phyloP scores from a whole-genome alignment of 768 basidiomycete species.

The Lactarius akahatsu region DNA sequence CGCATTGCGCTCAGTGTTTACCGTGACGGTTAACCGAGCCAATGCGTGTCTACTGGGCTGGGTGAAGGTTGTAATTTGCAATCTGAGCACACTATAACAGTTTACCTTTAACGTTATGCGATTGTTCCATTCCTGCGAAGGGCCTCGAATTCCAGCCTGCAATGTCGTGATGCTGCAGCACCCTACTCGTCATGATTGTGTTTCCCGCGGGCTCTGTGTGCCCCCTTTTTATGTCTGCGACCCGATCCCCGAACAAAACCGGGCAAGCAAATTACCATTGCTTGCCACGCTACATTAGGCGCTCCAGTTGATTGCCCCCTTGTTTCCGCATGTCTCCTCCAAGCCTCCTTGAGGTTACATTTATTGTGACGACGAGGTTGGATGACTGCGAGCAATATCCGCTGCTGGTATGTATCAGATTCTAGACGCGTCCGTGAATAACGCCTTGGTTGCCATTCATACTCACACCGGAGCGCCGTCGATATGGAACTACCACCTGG shows the following conservation, averaged over 20 bases:
- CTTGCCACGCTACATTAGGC: not conserved
- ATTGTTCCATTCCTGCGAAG: not conserved
- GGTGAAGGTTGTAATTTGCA: constrained; percentile 31
- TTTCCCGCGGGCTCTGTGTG: not conserved
- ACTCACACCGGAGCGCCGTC: not conserved
- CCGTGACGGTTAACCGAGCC: constrained; percentile 20
- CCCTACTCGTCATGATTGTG: not conserved
- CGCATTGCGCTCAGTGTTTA: constrained; percentile 21
- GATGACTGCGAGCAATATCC: not conserved
- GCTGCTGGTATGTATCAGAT: not conserved
- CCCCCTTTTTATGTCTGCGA: not conserved
- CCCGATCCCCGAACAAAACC: too few species aligned
- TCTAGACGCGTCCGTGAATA: not conserved
- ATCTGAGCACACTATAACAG: constrained; percentile 23
- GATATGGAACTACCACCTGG: not conserved
- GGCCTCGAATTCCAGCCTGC: not conserved
- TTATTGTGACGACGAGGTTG: not conserved
- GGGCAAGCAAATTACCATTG: not conserved
- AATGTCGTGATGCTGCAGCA: not conserved
- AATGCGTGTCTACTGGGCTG: constrained; percentile 15
- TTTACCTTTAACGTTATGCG: not conserved
- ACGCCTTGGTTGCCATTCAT: not conserved
- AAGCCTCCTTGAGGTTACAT: not conserved
- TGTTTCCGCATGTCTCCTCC: not conserved
- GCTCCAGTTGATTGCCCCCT: not conserved